A percentile compares a stretch with the other conserved stretches of the same genome.
Evolutionary conservation across 371 early-diverging fungal species (phyloP).

Genomic region (Syncephalastrum sp.): DNA sequence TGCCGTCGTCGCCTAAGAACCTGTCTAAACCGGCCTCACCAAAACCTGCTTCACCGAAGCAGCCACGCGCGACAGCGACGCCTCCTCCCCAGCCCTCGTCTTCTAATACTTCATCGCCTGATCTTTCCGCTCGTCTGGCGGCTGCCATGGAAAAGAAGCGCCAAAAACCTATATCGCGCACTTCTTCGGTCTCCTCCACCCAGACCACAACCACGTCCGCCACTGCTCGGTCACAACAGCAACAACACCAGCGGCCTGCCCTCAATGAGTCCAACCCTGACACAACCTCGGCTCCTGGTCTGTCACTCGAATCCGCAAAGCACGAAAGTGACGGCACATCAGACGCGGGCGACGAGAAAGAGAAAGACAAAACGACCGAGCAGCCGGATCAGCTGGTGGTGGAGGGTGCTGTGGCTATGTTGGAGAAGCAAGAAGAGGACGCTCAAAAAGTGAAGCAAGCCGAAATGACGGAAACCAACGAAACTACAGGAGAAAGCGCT

Average conservation of each 20-base stretch:
- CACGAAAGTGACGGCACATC: too few relatives aligned
- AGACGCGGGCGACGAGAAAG: too few relatives aligned
- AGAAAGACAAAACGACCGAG: too few relatives aligned
- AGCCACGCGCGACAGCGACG: neutral
- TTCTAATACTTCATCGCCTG: neutral
- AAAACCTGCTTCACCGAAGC: constrained; percentile 6
- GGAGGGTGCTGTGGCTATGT: too few relatives aligned
- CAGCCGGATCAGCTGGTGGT: too few relatives aligned
- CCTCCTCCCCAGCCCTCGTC: too few relatives aligned
- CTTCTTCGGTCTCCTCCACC: constrained; percentile 1
- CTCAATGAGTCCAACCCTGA: too few relatives aligned
- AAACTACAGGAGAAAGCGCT: neutral
- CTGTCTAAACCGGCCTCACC: neutral
- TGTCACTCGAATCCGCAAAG: too few relatives aligned
- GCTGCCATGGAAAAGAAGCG: constrained; percentile 28
- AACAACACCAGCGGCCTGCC: neutral
- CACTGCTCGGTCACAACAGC: neutral
- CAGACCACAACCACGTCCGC: too few relatives aligned
- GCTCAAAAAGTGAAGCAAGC: neutral
- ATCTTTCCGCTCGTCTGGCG: constrained; percentile 45
- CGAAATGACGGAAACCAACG: neutral
- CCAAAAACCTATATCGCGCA: neutral
- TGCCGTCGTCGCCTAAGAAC: too few relatives aligned
- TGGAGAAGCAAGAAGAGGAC: too few relatives aligned
- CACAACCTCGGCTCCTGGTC: too few relatives aligned